Evolutionary conservation across 2,329 filamentous ascomycete genomes (phyloP).

Genomic region (Alternaria sp.): DNA sequence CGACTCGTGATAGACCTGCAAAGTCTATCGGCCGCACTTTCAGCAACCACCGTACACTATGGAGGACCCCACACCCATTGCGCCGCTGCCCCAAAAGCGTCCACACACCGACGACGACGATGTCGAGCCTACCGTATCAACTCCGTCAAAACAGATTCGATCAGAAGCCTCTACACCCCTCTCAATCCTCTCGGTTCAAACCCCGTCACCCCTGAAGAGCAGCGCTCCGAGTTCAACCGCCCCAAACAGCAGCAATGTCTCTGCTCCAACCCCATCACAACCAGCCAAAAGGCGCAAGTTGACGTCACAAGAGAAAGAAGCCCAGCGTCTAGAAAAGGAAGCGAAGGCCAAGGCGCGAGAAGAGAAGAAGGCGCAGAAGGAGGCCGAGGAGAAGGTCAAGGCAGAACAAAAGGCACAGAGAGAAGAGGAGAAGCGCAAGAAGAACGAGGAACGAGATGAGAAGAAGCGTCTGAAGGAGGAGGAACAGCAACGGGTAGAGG

Average conservation of each 20-base stretch:
- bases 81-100: constrained; percentile 39
- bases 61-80: constrained; percentile 32
- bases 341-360: constrained; percentile 45
- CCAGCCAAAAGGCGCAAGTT: constrained; percentile 53
- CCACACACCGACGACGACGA: constrained; percentile 41
- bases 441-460: constrained; percentile 46
- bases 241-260: constrained; percentile 18
- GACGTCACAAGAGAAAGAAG: constrained; percentile 52
- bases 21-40: neutral
- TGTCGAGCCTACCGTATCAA: constrained; percentile 28
- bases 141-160: constrained; percentile 32
- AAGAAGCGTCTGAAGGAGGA: constrained; percentile 53
- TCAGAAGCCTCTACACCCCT: constrained; percentile 41
- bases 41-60: constrained; percentile 21
- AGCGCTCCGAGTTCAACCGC: constrained; percentile 15
- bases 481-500: constrained; percentile 54
- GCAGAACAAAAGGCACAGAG: constrained; percentile 46
- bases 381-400: constrained; percentile 44
- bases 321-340: constrained; percentile 47
- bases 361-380: constrained; percentile 44
- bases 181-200: constrained; percentile 40
- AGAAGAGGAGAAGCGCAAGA: constrained; percentile 45
- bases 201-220: constrained; percentile 37
- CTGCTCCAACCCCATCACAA: constrained; percentile 17
- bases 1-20: neutral